These are phyloP conservation scores for Pyrenula massariospora DNA, from an alignment of 495 filamentous ascomycete genomes.

Conservation along the genomic window DNA sequence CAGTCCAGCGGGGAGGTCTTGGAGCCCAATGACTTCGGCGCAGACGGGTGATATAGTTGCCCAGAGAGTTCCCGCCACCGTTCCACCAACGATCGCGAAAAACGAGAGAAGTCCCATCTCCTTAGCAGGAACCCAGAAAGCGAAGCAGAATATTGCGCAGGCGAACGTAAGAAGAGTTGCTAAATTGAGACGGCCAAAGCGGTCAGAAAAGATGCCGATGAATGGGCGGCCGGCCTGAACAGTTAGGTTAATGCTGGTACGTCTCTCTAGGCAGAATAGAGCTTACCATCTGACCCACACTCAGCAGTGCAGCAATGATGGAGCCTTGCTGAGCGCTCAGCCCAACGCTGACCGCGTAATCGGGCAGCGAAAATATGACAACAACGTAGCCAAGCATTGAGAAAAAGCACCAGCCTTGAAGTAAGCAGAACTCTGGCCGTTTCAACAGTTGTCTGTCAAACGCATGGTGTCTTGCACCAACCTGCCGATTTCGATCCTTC, in stretches of 20 bases:
- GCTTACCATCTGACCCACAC: slow-evolving; percentile 44
- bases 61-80: slow-evolving; percentile 32
- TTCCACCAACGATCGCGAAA: slow-evolving; percentile 51
- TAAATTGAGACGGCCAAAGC: slow-evolving; percentile 50
- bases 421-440: slow-evolving; percentile 26
- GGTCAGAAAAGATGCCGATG: slow-evolving; percentile 57
- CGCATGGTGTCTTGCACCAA: slow-evolving; percentile 14
- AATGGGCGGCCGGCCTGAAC: slow-evolving; percentile 39
- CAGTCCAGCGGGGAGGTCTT: slow-evolving; percentile 44
- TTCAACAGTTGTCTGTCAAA: slow-evolving; percentile 26
- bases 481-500: slow-evolving; percentile 26
- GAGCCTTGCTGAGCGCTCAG: slow-evolving; percentile 48
- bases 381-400: slow-evolving; percentile 38
- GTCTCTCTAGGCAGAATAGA: neutral
- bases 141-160: slow-evolving; percentile 45
- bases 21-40: slow-evolving; percentile 46
- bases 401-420: slow-evolving; percentile 33
- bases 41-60: slow-evolving; percentile 17
- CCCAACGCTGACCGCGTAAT: slow-evolving; percentile 38
- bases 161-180: slow-evolving; percentile 45
- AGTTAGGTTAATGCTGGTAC: neutral
- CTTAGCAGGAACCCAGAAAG: slow-evolving; percentile 56
- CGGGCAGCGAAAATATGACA: slow-evolving; percentile 31
- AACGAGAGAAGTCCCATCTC: slow-evolving; percentile 47
- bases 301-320: slow-evolving; percentile 54